Conservation (phyloP, 108 stramenopile species). For the Asterionellopsis glacialis region DNA sequence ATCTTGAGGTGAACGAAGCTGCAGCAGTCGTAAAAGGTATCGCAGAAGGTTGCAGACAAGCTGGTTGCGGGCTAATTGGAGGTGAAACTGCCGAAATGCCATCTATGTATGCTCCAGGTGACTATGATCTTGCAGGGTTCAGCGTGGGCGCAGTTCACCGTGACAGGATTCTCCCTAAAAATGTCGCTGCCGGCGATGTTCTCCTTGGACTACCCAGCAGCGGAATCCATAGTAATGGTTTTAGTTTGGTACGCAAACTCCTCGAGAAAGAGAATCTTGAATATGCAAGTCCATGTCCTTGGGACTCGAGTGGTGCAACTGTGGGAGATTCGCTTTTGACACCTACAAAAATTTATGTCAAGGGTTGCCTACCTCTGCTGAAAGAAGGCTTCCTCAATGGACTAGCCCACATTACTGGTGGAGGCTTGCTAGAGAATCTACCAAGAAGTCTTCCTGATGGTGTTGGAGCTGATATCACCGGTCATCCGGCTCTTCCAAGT, state of each 20-base stretch:
- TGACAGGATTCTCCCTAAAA: constrained; percentile 75
- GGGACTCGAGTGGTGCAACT: constrained; percentile 62
- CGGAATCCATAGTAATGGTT: constrained; percentile 98
- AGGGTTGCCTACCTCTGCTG: constrained; percentile 81
- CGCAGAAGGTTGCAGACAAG: constrained; percentile 93
- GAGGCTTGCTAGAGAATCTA: constrained; percentile 96
- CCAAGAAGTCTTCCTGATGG: constrained; percentile 86
- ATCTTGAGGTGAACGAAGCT: constrained; percentile 85
- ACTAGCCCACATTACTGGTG: constrained; percentile 97
- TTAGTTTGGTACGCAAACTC: constrained; percentile 92
- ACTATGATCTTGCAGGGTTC: constrained; percentile 98
- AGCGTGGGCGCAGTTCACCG: constrained; percentile 93
- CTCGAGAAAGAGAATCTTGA: constrained; percentile 81
- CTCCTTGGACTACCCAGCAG: constrained; percentile 91
- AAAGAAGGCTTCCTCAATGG: constrained; percentile 80
- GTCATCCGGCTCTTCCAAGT: constrained; percentile 75
- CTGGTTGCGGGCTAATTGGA: constrained; percentile 93
- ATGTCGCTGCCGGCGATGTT: constrained; percentile 81
- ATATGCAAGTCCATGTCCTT: constrained; percentile 85
- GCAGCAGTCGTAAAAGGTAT: constrained; percentile 93
- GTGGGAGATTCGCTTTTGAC: constrained; percentile 89
- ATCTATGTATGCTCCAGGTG: constrained; percentile 96
- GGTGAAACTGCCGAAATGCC: constrained; percentile 99
- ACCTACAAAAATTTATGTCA: constrained; percentile 96
- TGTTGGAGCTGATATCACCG: constrained; percentile 81